Conservation (phyloP, 2,329 filamentous ascomycete species). For the Zymoseptoria ardabiliae region DNA sequence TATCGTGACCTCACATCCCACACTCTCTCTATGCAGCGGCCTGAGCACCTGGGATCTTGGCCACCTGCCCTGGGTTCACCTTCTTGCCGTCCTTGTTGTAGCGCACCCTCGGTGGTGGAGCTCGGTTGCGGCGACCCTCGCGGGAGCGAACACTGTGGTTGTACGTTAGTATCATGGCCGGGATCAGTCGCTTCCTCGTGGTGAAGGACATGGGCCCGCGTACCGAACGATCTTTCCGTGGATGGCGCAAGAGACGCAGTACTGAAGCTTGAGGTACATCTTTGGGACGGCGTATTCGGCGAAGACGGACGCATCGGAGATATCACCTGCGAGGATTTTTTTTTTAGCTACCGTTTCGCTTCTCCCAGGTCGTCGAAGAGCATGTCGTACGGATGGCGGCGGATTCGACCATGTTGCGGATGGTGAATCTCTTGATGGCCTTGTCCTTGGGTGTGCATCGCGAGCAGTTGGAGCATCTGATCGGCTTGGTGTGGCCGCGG, state of each 20-base stretch:
- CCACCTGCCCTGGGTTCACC: slow-evolving; percentile 77
- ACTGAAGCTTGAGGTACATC: slow-evolving; percentile 99
- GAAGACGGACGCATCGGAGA: slow-evolving; percentile 99
- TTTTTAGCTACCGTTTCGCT: slow-evolving; percentile 9
- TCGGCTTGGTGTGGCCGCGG: slow-evolving; percentile 97
- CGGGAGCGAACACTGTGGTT: slow-evolving; percentile 87
- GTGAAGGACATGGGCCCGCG: slow-evolving; percentile 37
- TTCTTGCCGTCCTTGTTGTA: slow-evolving; percentile 99
- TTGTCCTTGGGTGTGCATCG: slow-evolving; percentile 93
- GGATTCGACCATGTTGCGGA: slow-evolving; percentile 99
- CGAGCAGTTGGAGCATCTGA: slow-evolving; percentile 84
- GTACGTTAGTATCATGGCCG: slow-evolving; percentile 4
- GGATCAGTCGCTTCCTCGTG: background rate
- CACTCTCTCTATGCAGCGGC: slow-evolving; percentile 1
- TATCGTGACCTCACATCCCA: background rate
- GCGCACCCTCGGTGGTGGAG: slow-evolving; percentile 90
- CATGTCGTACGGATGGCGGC: slow-evolving; percentile 90
- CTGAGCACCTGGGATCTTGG: slow-evolving; percentile 50
- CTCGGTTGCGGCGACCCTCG: slow-evolving; percentile 96
- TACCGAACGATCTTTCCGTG: slow-evolving; percentile 99
- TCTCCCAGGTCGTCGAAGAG: slow-evolving; percentile 4
- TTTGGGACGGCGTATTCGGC: slow-evolving; percentile 98
- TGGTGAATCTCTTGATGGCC: slow-evolving; percentile 99
- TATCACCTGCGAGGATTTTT: slow-evolving; percentile 68
- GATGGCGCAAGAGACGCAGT: slow-evolving; percentile 99